These are phyloP conservation scores for Tillandsia leiboldiana DNA, from an alignment of 176 grass and related monocot species.

Conservation along the genomic window DNA sequence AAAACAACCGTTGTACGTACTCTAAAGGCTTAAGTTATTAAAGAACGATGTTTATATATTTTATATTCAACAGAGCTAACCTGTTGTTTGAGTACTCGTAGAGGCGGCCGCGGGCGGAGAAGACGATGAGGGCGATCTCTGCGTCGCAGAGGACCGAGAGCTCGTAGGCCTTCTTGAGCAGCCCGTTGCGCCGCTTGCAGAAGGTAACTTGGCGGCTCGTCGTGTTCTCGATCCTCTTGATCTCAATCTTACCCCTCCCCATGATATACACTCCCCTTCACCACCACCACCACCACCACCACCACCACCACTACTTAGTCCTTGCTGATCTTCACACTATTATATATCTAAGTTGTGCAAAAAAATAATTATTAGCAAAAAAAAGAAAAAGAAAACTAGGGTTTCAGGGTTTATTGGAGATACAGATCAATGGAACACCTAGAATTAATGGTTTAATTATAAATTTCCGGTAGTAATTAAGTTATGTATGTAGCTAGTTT, in stretches of 20 bases:
- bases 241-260: not conserved
- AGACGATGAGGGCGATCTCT: slow-evolving; percentile 19
- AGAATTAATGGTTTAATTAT: too few relatives aligned
- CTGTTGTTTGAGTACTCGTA: slow-evolving; percentile 24
- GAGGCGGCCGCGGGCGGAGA: slow-evolving; percentile 24
- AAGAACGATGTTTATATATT: too few relatives aligned
- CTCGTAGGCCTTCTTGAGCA: slow-evolving; percentile 8
- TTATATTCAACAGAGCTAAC: not conserved
- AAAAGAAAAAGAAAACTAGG: too few relatives aligned
- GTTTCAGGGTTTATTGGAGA: too few relatives aligned
- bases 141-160: not conserved
- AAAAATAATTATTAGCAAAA: too few relatives aligned
- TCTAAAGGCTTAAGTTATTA: too few relatives aligned
- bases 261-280: not conserved
- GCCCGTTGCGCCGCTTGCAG: slow-evolving; percentile 22
- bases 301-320: not conserved
- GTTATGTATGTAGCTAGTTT: too few relatives aligned
- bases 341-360: too few relatives aligned
- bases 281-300: too few relatives aligned
- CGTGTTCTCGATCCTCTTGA: slow-evolving; percentile 23
- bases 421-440: too few relatives aligned
- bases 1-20: too few relatives aligned
- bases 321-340: not conserved
- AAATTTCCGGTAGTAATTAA: too few relatives aligned
- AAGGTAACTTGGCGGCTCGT: slow-evolving; percentile 22